phyloP scores from a whole-genome alignment of 2,329 filamentous ascomycete genomes.

The Exophiala aquamarina region DNA sequence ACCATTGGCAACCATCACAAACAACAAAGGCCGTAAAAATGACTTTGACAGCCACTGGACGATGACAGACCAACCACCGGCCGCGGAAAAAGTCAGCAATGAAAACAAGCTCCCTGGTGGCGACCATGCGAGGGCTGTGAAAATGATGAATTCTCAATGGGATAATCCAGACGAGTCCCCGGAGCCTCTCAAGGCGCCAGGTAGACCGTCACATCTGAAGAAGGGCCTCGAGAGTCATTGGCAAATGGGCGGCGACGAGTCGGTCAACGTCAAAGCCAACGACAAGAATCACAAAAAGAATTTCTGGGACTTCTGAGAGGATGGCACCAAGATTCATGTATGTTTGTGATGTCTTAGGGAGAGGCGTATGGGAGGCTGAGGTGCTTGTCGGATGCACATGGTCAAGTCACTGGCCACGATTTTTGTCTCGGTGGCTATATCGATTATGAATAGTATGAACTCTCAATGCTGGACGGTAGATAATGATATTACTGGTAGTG shows the following conservation, averaged over 20 bases:
- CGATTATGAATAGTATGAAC: too few species aligned
- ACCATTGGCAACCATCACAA: conserved; percentile 67
- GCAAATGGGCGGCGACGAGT: conserved; percentile 19
- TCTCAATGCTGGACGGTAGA: too few species aligned
- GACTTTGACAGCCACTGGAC: conserved; percentile 77
- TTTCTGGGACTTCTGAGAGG: conserved; percentile 29
- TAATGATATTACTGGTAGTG: too few species aligned
- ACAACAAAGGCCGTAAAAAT: conserved; percentile 71
- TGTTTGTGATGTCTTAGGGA: too few species aligned
- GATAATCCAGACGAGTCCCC: conserved; percentile 41
- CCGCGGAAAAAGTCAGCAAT: conserved; percentile 40
- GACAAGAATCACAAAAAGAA: conserved; percentile 20
- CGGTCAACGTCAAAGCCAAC: neutral
- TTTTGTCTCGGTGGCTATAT: too few species aligned
- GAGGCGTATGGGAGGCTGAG: too few species aligned
- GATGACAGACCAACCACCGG: conserved; percentile 68
- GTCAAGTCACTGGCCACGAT: neutral
- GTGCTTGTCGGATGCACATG: too few species aligned
- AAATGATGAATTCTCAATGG: conserved; percentile 69
- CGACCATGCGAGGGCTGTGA: conserved; percentile 67
- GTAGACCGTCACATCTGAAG: conserved; percentile 9
- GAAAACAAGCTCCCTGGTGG: conserved; percentile 50
- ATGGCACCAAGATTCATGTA: neutral
- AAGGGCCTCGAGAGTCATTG: conserved; percentile 34
- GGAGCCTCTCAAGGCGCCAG: conserved; percentile 30